phyloP scores from a whole-genome alignment of 306 rosid species.

The Sicyos baderoa region DNA sequence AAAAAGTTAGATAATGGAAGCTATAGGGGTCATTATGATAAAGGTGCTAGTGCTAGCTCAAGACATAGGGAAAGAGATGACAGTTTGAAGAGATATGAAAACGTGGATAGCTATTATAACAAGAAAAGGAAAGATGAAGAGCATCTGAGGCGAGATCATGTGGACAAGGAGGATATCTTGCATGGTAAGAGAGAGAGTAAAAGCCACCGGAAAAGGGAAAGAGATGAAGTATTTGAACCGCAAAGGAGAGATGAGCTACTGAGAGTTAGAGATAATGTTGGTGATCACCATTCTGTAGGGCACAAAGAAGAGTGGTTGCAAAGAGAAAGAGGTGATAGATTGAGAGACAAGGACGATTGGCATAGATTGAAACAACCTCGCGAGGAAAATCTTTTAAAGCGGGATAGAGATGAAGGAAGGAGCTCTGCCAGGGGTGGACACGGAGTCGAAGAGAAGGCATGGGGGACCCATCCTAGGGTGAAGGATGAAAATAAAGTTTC shows the following conservation, averaged over 20 bases:
- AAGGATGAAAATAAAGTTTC: conserved; percentile 64
- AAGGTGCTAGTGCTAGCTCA: conserved; percentile 45
- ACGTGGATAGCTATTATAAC: conserved; percentile 62
- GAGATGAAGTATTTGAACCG: conserved; percentile 67
- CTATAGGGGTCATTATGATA: conserved; percentile 70
- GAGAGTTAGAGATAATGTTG: conserved; percentile 59
- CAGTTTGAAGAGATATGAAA: conserved; percentile 64
- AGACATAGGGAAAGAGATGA: conserved; percentile 84
- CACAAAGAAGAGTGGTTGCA: conserved; percentile 75
- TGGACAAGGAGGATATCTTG: conserved; percentile 62
- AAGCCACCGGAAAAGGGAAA: conserved; percentile 58
- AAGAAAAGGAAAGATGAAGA: conserved; percentile 93
- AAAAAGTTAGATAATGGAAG: conserved; percentile 77
- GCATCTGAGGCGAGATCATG: conserved; percentile 59
- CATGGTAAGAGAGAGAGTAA: conserved; percentile 61
- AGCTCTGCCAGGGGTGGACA: conserved; percentile 58
- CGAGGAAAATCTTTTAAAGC: conserved; percentile 66
- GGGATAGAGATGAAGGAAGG: conserved; percentile 82
- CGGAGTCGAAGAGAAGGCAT: conserved; percentile 63
- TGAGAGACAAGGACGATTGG: conserved; percentile 88
- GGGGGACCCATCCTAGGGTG: conserved; percentile 58
- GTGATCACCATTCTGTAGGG: conserved; percentile 63
- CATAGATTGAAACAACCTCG: conserved; percentile 63
- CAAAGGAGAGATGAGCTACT: conserved; percentile 66
- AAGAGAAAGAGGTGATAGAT: conserved; percentile 76